Conservation (phyloP, 208 protist species). For the Leishmania tarentolae region DNA sequence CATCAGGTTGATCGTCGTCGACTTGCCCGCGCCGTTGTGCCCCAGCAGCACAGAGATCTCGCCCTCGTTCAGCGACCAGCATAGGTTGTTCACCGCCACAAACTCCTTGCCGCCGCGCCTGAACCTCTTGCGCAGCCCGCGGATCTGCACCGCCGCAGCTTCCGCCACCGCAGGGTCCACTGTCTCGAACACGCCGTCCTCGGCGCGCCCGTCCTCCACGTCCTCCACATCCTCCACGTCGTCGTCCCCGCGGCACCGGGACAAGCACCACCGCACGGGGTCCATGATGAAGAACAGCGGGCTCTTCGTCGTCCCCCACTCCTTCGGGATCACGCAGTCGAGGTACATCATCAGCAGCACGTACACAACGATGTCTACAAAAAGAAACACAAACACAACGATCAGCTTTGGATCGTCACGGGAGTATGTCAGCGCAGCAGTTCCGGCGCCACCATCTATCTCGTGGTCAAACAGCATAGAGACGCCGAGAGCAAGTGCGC, state of each 20-base stretch:
- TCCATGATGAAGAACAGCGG: constrained; percentile 72
- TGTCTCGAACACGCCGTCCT: constrained; percentile 25
- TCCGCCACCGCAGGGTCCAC: constrained; percentile 33
- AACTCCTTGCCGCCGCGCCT: constrained; percentile 45
- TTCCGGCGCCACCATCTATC: constrained; percentile 31
- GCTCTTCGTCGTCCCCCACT: constrained; percentile 59
- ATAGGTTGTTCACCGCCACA: constrained; percentile 70
- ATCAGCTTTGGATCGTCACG: constrained; percentile 48
- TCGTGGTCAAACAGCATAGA: constrained; percentile 58
- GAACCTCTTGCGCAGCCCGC: constrained; percentile 39
- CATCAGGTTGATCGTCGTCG: constrained; percentile 82
- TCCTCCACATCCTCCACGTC: neutral
- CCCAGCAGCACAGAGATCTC: constrained; percentile 78
- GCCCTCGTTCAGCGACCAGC: constrained; percentile 49
- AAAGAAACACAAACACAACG: constrained; percentile 29
- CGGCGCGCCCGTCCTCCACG: constrained; percentile 26
- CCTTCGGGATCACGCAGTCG: constrained; percentile 66
- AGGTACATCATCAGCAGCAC: constrained; percentile 70
- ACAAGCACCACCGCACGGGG: constrained; percentile 33
- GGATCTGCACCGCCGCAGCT: constrained; percentile 16
- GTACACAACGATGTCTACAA: constrained; percentile 62
- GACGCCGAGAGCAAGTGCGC: constrained; percentile 46
- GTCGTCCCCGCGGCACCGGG: constrained; percentile 38
- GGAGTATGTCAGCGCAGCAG: constrained; percentile 39
- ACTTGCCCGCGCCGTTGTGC: constrained; percentile 86